A percentile compares a stretch with the other conserved stretches of the same genome.
Conservation (phyloP, 1,284 basidiomycete genomes). For the Ceratorhiza oryzae-sativae region DNA sequence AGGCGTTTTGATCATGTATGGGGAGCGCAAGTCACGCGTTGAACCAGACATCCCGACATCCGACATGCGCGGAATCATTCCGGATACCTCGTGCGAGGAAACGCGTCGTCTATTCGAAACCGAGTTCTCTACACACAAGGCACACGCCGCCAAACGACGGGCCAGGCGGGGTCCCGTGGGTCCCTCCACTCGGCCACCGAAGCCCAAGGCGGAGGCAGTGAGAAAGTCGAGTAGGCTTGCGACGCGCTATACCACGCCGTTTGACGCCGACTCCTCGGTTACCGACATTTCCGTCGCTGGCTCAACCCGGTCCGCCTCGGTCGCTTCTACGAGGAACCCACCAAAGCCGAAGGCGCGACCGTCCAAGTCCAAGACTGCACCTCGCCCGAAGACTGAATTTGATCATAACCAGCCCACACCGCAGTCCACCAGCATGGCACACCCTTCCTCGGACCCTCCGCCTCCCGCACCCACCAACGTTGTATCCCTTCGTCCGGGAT, state of each 20-base stretch:
- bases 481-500: constrained; percentile 31
- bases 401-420: not conserved
- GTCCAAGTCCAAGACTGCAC: not conserved
- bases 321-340: constrained; percentile 7
- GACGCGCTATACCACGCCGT: not conserved
- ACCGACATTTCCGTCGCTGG: constrained; percentile 24
- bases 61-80: constrained; percentile 12
- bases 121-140: constrained; percentile 32
- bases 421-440: constrained; percentile 14
- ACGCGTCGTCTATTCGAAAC: constrained; percentile 20
- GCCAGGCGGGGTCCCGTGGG: not conserved
- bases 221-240: constrained; percentile 28
- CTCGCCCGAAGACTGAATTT: not conserved
- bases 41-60: constrained; percentile 23
- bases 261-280: constrained; percentile 18
- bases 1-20: not conserved
- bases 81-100: constrained; percentile 20
- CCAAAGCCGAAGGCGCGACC: constrained; percentile 8
- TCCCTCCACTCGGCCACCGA: constrained; percentile 14
- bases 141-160: constrained; percentile 5
- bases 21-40: not conserved
- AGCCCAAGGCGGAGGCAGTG: constrained; percentile 14
- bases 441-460: constrained; percentile 27
- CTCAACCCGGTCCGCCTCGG: constrained; percentile 16
- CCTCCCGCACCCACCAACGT: constrained; percentile 28